Evolutionary conservation across 2,329 filamentous ascomycete genomes (phyloP).

Genomic region (Penicillium sp.): DNA sequence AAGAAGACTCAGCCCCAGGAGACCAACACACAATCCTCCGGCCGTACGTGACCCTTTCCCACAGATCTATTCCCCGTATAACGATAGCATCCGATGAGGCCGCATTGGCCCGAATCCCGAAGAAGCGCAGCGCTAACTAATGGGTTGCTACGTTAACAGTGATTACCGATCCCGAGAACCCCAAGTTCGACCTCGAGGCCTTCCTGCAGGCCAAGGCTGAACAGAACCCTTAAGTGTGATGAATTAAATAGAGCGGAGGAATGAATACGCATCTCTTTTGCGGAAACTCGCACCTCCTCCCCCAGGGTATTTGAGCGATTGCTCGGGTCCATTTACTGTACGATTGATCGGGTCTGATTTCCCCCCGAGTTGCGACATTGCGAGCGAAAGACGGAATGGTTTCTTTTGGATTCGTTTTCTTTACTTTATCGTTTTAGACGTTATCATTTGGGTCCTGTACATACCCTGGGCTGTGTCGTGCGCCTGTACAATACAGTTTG

Average conservation of each 20-base stretch:
- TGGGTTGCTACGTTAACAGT: conserved; percentile 52
- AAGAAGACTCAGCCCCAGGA: conserved; percentile 69
- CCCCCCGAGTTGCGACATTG: conserved; percentile 45
- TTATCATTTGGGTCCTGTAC: conserved; percentile 46
- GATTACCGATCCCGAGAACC: conserved; percentile 76
- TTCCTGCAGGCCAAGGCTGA: conserved; percentile 69
- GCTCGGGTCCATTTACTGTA: conserved; percentile 44
- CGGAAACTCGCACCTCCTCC: conserved; percentile 34
- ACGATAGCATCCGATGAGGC: conserved; percentile 8
- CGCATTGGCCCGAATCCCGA: conserved; percentile 4
- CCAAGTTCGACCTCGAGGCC: conserved; percentile 92
- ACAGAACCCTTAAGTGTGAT: conserved; percentile 41
- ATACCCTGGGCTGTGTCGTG: conserved; percentile 46
- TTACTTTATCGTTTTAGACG: conserved; percentile 42
- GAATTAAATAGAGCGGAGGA: conserved; percentile 32
- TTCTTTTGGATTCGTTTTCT: conserved; percentile 39
- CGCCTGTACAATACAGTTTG: conserved; percentile 46
- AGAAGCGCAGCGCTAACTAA: conserved; percentile 14
- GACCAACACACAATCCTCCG: conserved; percentile 38
- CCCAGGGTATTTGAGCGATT: conserved; percentile 38
- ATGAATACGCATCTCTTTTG: conserved; percentile 37
- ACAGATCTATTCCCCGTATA: not conserved
- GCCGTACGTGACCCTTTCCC: conserved; percentile 36
- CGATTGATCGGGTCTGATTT: conserved; percentile 48
- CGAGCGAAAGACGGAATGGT: conserved; percentile 46